Conservation (phyloP, 2,329 filamentous ascomycete genomes). For the Trichoderma guizhouense region DNA sequence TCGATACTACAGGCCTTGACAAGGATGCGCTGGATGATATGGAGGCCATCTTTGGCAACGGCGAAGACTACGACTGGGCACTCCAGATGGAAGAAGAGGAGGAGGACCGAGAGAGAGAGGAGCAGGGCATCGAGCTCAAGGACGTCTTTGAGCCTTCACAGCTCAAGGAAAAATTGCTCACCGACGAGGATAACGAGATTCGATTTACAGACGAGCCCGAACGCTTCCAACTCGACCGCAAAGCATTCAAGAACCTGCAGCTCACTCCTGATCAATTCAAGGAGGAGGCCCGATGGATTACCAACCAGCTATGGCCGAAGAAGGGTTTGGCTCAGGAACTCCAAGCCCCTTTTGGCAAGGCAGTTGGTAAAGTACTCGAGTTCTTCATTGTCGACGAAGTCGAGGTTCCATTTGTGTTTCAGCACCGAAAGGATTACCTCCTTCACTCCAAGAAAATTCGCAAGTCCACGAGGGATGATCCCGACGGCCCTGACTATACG, state of each 20-base stretch:
- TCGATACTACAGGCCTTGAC: slow-evolving; percentile 81
- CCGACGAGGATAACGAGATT: slow-evolving; percentile 90
- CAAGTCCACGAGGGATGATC: slow-evolving; percentile 61
- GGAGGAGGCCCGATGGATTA: slow-evolving; percentile 90
- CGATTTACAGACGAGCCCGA: slow-evolving; percentile 87
- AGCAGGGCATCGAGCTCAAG: slow-evolving; percentile 86
- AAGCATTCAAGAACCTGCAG: slow-evolving; percentile 78
- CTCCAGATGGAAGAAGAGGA: slow-evolving; percentile 84
- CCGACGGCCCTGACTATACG: slow-evolving; percentile 68
- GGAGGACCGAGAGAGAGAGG: slow-evolving; percentile 72
- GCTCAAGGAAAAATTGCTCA: slow-evolving; percentile 88
- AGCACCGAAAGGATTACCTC: slow-evolving; percentile 95
- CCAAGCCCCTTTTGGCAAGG: slow-evolving; percentile 77
- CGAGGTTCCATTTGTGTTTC: slow-evolving; percentile 96
- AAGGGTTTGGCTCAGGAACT: slow-evolving; percentile 72
- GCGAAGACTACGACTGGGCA: slow-evolving; percentile 94
- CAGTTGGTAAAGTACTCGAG: slow-evolving; percentile 86
- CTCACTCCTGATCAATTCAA: slow-evolving; percentile 80
- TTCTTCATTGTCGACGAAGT: slow-evolving; percentile 94
- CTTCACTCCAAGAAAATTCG: slow-evolving; percentile 77
- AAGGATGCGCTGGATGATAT: slow-evolving; percentile 94
- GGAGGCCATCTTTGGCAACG: slow-evolving; percentile 92
- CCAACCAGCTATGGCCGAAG: slow-evolving; percentile 83
- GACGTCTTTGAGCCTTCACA: slow-evolving; percentile 98
- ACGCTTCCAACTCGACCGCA: slow-evolving; percentile 87